phyloP scores from a whole-genome alignment of 2,329 filamentous ascomycete species.

The Fusarium robinianum region DNA sequence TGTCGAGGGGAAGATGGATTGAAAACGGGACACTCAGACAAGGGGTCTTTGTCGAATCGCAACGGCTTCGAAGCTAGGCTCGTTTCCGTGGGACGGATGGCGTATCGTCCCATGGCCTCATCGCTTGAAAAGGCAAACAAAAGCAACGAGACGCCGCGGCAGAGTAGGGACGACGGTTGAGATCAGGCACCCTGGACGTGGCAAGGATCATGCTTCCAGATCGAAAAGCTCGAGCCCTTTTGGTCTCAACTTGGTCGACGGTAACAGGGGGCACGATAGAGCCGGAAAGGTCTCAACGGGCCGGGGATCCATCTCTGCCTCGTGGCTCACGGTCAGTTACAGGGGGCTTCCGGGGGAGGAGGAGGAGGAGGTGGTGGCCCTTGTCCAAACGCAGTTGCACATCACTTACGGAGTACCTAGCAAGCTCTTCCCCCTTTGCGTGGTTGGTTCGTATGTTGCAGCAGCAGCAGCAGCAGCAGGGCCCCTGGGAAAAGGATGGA shows the following conservation, averaged over 20 bases:
- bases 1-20: slow-evolving; percentile 22
- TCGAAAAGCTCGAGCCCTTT: slow-evolving; percentile 28
- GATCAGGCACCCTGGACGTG: slow-evolving; percentile 20
- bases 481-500: no score
- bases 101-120: slow-evolving; percentile 26
- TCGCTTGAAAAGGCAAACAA: slow-evolving; percentile 14
- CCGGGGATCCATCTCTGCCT: slow-evolving; percentile 22
- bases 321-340: slow-evolving; percentile 25
- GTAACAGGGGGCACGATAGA: slow-evolving; percentile 13
- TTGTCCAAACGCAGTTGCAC: no score
- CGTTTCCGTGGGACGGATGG: slow-evolving; percentile 20
- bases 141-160: slow-evolving; percentile 12
- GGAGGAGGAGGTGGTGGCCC: no score
- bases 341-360: slow-evolving; percentile 24
- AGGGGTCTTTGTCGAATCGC: slow-evolving; percentile 23
- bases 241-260: slow-evolving; percentile 15
- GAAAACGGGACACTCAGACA: slow-evolving; percentile 21
- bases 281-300: slow-evolving; percentile 13
- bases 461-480: no score
- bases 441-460: no score
- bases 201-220: slow-evolving; percentile 23
- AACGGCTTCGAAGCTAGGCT: slow-evolving; percentile 14
- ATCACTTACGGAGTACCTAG: no score
- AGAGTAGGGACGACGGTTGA: slow-evolving; percentile 16
- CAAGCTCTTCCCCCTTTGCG: no score